Percentiles rank a stretch among this genome's conserved stretches.
phyloP scores from a whole-genome alignment of 495 filamentous ascomycete species.

The Saxophila tyrrhenica region DNA sequence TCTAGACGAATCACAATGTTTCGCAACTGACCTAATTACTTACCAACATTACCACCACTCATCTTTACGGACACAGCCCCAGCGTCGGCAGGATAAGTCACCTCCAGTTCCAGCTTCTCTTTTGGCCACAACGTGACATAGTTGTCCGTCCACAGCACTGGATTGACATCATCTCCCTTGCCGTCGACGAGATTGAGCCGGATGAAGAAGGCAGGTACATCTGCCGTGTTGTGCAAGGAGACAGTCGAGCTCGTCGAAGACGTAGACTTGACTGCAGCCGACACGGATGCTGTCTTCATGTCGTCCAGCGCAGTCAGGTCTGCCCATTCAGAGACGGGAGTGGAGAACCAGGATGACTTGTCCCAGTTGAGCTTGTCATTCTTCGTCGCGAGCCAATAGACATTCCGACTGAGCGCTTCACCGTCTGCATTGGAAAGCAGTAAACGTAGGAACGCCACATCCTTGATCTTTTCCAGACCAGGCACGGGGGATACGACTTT shows the following conservation, averaged over 20 bases:
- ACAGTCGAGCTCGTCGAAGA: not conserved
- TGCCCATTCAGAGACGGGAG: not conserved
- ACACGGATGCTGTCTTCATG: not conserved
- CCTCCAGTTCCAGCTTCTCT: not conserved
- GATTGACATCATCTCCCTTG: not conserved
- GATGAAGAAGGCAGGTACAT: not conserved
- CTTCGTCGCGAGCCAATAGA: not conserved
- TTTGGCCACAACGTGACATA: slow-evolving; percentile 1
- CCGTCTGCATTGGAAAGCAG: not conserved
- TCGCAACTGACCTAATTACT: too few relatives aligned
- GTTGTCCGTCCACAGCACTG: not conserved
- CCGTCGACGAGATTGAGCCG: not conserved
- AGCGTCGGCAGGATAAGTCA: not conserved
- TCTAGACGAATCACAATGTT: too few relatives aligned
- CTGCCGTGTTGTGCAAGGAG: not conserved
- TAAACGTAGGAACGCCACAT: not conserved
- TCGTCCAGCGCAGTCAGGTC: not conserved
- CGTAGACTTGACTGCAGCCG: not conserved
- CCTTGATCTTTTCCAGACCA: not conserved
- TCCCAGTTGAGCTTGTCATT: not conserved
- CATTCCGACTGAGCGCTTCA: not conserved
- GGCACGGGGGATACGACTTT: not conserved
- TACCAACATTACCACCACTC: not conserved
- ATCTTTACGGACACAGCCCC: not conserved
- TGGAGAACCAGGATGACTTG: not conserved